phyloP scores from a whole-genome alignment of 2,329 filamentous ascomycete species.

The Colletotrichum musae region DNA sequence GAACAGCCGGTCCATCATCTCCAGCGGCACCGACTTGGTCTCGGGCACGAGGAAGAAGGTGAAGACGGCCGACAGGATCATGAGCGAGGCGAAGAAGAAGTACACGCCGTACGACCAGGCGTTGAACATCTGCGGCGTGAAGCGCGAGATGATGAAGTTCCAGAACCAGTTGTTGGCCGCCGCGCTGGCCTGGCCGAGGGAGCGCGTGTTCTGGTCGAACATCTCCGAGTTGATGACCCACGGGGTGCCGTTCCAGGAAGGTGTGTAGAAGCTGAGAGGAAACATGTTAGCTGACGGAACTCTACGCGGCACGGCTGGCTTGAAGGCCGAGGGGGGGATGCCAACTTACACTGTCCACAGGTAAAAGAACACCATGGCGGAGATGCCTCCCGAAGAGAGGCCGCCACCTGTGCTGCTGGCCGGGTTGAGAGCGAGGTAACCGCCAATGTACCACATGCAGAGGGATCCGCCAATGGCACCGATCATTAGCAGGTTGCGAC shows the following conservation, averaged over 20 bases:
- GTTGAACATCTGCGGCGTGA: conserved; percentile 76
- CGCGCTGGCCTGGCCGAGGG: conserved; percentile 80
- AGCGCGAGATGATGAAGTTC: conserved; percentile 79
- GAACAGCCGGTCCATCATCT: conserved; percentile 76
- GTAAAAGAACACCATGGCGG: conserved; percentile 80
- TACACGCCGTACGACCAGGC: conserved; percentile 75
- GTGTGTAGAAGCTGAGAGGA: conserved; percentile 73
- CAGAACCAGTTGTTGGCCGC: conserved; percentile 81
- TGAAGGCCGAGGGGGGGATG: neutral
- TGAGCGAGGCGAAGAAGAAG: conserved; percentile 77
- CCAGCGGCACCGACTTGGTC: conserved; percentile 76
- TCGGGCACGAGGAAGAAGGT: conserved; percentile 76
- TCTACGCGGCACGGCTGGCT: neutral
- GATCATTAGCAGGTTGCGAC: conserved; percentile 73
- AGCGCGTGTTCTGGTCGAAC: conserved; percentile 74
- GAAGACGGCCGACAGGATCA: conserved; percentile 70
- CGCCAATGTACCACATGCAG: conserved; percentile 74
- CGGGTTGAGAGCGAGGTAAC: conserved; percentile 63
- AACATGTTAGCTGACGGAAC: neutral
- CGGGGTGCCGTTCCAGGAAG: conserved; percentile 80
- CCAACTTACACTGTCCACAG: conserved; percentile 68
- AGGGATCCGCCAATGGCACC: conserved; percentile 70
- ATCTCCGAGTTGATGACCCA: conserved; percentile 85
- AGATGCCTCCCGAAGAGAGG: conserved; percentile 64
- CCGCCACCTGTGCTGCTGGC: conserved; percentile 47